phyloP scores from a whole-genome alignment of 1,284 basidiomycete genomes.

The Polyporus tsugae region DNA sequence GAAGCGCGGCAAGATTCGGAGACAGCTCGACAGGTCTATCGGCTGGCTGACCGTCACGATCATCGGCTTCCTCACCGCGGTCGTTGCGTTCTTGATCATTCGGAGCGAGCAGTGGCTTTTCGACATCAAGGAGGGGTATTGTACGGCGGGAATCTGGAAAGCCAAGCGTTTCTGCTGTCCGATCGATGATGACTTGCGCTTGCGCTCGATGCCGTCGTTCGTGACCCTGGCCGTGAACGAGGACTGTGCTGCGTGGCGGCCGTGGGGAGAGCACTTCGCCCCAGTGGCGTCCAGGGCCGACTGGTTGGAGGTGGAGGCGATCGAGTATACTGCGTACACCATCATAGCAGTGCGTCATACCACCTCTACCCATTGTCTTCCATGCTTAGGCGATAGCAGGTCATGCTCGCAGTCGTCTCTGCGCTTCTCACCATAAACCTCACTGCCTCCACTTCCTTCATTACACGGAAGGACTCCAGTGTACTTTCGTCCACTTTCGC shows the following conservation, averaged over 20 bases:
- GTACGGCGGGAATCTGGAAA: constrained; percentile 73
- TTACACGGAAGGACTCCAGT: constrained; percentile 88
- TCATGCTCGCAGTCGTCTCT: constrained; percentile 76
- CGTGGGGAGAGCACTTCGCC: constrained; percentile 70
- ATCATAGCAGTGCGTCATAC: constrained; percentile 72
- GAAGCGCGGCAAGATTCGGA: constrained; percentile 73
- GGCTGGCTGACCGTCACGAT: constrained; percentile 94
- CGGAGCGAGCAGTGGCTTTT: constrained; percentile 93
- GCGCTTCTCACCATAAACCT: constrained; percentile 86
- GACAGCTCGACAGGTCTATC: constrained; percentile 82
- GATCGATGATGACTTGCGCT: constrained; percentile 39
- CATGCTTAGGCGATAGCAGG: constrained; percentile 47
- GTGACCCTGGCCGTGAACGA: constrained; percentile 44
- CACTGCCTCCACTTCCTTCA: constrained; percentile 88
- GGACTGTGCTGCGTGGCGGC: constrained; percentile 75
- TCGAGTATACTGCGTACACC: constrained; percentile 81
- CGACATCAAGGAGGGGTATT: constrained; percentile 93
- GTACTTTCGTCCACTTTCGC: constrained; percentile 65
- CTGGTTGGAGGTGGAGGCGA: constrained; percentile 49
- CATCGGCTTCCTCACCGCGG: constrained; percentile 83
- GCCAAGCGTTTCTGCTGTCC: constrained; percentile 88
- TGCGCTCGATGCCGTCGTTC: constrained; percentile 16
- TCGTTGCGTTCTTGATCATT: constrained; percentile 89
- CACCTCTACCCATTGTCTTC: constrained; percentile 12
- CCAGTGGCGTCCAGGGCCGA: constrained; percentile 36